A percentile compares a stretch with the other conserved stretches of the same genome.
Conservation (phyloP, 768 basidiomycete genomes). For the Agrocybe pediades region DNA sequence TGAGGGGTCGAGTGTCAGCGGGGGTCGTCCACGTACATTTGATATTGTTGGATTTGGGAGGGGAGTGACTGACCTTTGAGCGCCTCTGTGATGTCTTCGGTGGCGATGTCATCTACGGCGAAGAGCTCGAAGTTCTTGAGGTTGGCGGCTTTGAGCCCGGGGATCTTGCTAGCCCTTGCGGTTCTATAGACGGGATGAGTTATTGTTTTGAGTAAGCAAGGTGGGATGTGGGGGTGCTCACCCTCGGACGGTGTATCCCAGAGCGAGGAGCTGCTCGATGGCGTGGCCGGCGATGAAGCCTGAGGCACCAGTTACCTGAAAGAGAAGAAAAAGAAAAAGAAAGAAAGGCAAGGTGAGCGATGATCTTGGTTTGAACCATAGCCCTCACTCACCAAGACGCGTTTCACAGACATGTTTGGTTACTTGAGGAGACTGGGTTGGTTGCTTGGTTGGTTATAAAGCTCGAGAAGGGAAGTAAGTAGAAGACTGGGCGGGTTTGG, state of each 20-base stretch:
- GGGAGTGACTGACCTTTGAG: constrained; percentile 31
- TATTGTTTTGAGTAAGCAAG: neutral
- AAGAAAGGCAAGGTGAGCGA: too few relatives aligned
- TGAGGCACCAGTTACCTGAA: constrained; percentile 38
- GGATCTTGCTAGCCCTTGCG: constrained; percentile 25
- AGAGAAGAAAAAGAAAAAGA: neutral
- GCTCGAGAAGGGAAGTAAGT: neutral
- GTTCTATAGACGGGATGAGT: neutral
- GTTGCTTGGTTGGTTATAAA: neutral
- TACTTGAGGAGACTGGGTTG: neutral
- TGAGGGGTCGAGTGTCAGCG: too few relatives aligned
- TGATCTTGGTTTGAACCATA: too few relatives aligned
- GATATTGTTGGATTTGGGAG: too few relatives aligned
- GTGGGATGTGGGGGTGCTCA: constrained; percentile 10
- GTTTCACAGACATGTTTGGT: neutral
- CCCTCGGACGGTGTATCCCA: constrained; percentile 39
- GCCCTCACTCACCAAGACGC: neutral
- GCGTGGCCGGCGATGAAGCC: constrained; percentile 41
- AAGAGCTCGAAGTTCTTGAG: constrained; percentile 26
- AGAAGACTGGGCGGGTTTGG: too few relatives aligned
- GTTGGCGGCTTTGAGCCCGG: constrained; percentile 29
- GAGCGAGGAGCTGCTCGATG: constrained; percentile 28
- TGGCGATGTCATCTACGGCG: constrained; percentile 27
- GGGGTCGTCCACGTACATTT: too few relatives aligned
- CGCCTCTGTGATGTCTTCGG: constrained; percentile 43